Conservation (phyloP, 768 basidiomycete genomes). For the Termitomyces sp. region DNA sequence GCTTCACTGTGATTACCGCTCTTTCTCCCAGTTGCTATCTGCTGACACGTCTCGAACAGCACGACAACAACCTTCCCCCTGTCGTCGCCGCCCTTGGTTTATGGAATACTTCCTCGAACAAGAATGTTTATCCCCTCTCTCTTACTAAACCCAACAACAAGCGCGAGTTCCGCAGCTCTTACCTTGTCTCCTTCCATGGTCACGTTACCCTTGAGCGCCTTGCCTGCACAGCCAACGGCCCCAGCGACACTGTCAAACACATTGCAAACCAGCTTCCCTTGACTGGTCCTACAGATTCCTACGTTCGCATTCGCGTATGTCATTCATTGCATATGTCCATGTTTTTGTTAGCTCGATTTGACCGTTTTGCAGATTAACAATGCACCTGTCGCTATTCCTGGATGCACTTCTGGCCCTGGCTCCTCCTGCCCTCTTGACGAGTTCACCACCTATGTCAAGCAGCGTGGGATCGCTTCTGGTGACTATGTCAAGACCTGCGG, state of each 20-base stretch:
- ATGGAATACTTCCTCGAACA: conserved; percentile 33
- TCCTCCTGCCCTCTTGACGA: conserved; percentile 32
- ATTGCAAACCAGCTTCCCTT: conserved; percentile 12
- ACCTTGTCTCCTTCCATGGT: conserved; percentile 38
- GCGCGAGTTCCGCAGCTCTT: conserved; percentile 36
- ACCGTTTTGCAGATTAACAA: conserved; percentile 27
- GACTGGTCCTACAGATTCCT: conserved; percentile 17
- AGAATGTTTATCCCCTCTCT: conserved; percentile 35
- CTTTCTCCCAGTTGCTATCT: neutral
- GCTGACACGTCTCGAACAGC: conserved; percentile 22
- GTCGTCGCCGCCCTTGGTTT: conserved; percentile 39
- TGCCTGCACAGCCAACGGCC: conserved; percentile 22
- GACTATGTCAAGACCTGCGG: conserved; percentile 38
- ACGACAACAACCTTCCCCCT: conserved; percentile 43
- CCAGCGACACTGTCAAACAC: conserved; percentile 13
- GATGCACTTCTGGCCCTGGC: conserved; percentile 37
- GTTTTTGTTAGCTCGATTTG: neutral
- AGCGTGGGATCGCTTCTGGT: conserved; percentile 26
- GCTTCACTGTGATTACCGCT: conserved; percentile 33
- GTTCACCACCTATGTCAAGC: conserved; percentile 30
- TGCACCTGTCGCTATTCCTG: conserved; percentile 38
- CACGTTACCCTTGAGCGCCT: conserved; percentile 40
- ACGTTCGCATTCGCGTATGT: conserved; percentile 34
- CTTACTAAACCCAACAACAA: conserved; percentile 24
- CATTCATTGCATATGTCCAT: neutral